Evolutionary conservation across 2,329 filamentous ascomycete genomes (phyloP).

Genomic region (Cadophora sp.): DNA sequence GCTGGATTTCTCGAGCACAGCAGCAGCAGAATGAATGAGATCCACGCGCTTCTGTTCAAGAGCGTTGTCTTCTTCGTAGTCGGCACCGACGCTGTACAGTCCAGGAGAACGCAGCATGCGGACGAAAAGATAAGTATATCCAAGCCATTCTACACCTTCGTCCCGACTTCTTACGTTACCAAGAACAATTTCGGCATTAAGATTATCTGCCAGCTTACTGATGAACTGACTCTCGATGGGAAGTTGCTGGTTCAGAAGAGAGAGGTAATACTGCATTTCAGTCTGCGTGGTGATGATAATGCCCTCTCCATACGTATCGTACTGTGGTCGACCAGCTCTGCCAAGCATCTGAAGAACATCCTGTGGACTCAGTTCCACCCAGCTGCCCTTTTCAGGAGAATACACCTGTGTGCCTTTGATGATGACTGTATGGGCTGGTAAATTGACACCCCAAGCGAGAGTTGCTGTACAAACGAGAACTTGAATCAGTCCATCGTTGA

Average conservation of each 20-base stretch:
- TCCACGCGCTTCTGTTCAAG: constrained; percentile 98
- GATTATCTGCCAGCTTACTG: constrained; percentile 90
- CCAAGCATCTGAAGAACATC: constrained; percentile 99
- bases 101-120: constrained; percentile 96
- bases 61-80: constrained; percentile 91
- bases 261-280: constrained; percentile 97
- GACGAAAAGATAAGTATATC: constrained; percentile 97
- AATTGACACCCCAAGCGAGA: constrained; percentile 98
- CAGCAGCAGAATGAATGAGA: constrained; percentile 90
- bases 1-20: constrained; percentile 84
- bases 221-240: constrained; percentile 97
- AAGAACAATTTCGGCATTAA: constrained; percentile 95
- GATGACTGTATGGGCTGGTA: constrained; percentile 96
- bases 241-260: constrained; percentile 93
- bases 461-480: constrained; percentile 97
- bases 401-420: constrained; percentile 99
- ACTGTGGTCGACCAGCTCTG: constrained; percentile 94
- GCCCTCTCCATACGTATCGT: constrained; percentile 96
- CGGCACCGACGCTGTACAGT: constrained; percentile 92
- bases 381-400: constrained; percentile 97
- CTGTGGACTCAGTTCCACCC: constrained; percentile 96
- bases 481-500: constrained; percentile 88
- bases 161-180: constrained; percentile 91
- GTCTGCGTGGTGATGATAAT: constrained; percentile 97
- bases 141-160: constrained; percentile 98